Evolutionary conservation across 768 basidiomycete genomes (phyloP).

Genomic region (Chalciporus sphaerocephalus): DNA sequence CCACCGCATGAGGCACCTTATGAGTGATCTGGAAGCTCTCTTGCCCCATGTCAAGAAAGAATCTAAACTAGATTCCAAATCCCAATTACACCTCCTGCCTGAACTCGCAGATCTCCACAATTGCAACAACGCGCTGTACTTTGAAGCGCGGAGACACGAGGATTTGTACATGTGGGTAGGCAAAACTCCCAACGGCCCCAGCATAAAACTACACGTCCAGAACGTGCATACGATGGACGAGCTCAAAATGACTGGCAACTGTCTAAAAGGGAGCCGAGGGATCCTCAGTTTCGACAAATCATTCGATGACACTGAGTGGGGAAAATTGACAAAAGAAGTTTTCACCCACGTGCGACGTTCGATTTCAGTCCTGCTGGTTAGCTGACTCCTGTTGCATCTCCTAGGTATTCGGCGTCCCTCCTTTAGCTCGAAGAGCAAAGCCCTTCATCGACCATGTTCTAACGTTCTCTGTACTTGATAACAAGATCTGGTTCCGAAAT

Average conservation of each 20-base stretch:
- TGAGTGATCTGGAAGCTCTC: conserved; percentile 88
- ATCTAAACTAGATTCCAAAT: conserved; percentile 96
- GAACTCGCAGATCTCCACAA: conserved; percentile 96
- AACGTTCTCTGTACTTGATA: conserved; percentile 92
- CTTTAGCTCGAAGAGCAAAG: conserved; percentile 85
- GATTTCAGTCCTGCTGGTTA: not conserved
- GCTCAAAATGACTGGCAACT: conserved; percentile 98
- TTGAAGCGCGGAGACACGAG: conserved; percentile 93
- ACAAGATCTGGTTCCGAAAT: conserved; percentile 98
- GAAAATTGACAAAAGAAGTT: conserved; percentile 82
- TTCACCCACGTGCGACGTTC: conserved; percentile 74
- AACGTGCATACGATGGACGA: conserved; percentile 99
- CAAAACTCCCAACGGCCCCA: conserved; percentile 96
- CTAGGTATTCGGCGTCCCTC: conserved; percentile 94
- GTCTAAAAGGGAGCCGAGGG: conserved; percentile 91
- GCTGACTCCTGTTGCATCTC: conserved; percentile 6
- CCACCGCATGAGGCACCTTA: conserved; percentile 93
- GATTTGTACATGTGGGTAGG: conserved; percentile 96
- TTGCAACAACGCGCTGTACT: conserved; percentile 96
- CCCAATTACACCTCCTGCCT: conserved; percentile 85
- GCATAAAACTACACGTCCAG: conserved; percentile 95
- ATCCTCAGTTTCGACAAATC: conserved; percentile 86
- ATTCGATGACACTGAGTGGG: conserved; percentile 89
- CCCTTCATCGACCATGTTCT: conserved; percentile 98
- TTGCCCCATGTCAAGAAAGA: conserved; percentile 98